Evolutionary conservation across 2,329 filamentous ascomycete genomes (phyloP).

Genomic region (Seiridium unicorne): DNA sequence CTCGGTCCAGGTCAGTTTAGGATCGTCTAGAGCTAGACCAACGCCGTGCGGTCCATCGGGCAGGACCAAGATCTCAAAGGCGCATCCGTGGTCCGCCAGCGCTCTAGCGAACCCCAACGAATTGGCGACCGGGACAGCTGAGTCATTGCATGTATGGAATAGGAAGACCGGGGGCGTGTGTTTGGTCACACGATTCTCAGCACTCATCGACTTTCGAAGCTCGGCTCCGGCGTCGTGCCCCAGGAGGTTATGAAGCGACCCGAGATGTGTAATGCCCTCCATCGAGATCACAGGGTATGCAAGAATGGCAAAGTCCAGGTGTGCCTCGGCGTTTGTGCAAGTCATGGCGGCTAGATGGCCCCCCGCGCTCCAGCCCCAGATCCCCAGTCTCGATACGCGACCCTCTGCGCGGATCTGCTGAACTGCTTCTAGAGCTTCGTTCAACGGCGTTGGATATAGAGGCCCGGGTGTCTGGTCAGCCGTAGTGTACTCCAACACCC

Average conservation of each 20-base stretch:
- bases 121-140: constrained; percentile 23
- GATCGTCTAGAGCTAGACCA: constrained; percentile 21
- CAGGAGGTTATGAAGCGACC: constrained; percentile 18
- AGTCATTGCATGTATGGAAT: constrained; percentile 30
- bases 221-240: constrained; percentile 12
- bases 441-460: constrained; percentile 16
- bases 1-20: constrained; percentile 20
- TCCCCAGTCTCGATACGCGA: constrained; percentile 16
- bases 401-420: constrained; percentile 12
- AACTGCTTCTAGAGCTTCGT: constrained; percentile 18
- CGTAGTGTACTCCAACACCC: constrained; percentile 21
- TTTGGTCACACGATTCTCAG: constrained; percentile 21
- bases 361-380: constrained; percentile 24
- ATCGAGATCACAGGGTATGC: constrained; percentile 24
- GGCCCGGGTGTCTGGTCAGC: constrained; percentile 12
- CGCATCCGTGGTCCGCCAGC: constrained; percentile 18
- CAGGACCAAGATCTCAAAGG: constrained; percentile 23
- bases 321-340: constrained; percentile 10
- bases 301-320: constrained; percentile 22
- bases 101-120: constrained; percentile 22
- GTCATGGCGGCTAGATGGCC: constrained; percentile 21
- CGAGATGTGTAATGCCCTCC: constrained; percentile 14
- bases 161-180: constrained; percentile 31
- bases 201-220: constrained; percentile 16
- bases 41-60: constrained; percentile 26